Evolutionary conservation across 192 early-diverging fungal genomes (phyloP).

Genomic region (Coemansia sp.): DNA sequence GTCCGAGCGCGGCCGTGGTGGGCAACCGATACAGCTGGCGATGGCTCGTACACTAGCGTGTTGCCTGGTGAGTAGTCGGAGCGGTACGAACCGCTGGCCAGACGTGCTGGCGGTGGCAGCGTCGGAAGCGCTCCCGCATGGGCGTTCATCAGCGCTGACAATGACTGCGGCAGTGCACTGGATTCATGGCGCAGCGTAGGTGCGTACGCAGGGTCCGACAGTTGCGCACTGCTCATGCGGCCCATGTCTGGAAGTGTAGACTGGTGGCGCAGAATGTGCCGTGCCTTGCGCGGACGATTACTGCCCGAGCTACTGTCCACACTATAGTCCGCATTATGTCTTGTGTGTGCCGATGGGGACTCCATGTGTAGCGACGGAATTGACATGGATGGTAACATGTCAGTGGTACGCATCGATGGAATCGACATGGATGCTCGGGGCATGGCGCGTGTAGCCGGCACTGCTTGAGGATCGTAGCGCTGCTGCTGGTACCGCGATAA

Average conservation of each 20-base stretch:
- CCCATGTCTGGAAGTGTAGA: slow-evolving; percentile 32
- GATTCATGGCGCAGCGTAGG: background rate
- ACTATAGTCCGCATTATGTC: background rate
- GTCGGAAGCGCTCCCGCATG: slow-evolving; percentile 9
- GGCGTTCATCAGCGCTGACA: background rate
- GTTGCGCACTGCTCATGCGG: background rate
- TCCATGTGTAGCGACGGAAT: background rate
- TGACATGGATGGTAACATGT: background rate
- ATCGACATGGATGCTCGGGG: slow-evolving; percentile 36
- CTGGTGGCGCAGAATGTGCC: slow-evolving; percentile 38
- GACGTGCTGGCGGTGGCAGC: slow-evolving; percentile 32
- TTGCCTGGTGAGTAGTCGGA: slow-evolving; percentile 37
- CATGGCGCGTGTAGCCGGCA: slow-evolving; percentile 1
- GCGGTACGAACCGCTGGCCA: slow-evolving; percentile 40
- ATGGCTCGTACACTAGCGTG: slow-evolving; percentile 38
- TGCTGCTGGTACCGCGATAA: slow-evolving; percentile 48
- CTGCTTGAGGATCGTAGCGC: slow-evolving; percentile 38
- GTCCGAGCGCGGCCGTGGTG: slow-evolving; percentile 3
- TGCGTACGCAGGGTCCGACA: background rate
- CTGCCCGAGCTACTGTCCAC: slow-evolving; percentile 13
- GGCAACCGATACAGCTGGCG: slow-evolving; percentile 10
- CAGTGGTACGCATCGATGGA: slow-evolving; percentile 29
- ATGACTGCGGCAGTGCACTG: background rate
- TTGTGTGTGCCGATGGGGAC: background rate
- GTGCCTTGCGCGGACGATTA: slow-evolving; percentile 12